Percentiles rank a stretch among this genome's conserved stretches.
Evolutionary conservation across 2,329 filamentous ascomycete species (phyloP).

Genomic region (Aspergillus phoenicis): DNA sequence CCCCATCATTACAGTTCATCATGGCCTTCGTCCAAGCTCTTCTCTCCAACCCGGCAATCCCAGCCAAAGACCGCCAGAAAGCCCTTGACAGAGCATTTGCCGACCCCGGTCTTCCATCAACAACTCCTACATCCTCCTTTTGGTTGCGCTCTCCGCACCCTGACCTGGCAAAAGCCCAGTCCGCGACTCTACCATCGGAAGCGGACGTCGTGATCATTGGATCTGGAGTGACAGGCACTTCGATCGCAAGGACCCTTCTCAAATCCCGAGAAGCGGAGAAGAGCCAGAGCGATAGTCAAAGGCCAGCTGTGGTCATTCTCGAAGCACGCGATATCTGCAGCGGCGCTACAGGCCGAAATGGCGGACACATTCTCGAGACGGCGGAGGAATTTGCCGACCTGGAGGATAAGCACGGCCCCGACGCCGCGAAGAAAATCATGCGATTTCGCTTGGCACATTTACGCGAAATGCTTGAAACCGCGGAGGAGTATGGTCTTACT

Average conservation of each 20-base stretch:
- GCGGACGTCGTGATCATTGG: conserved; percentile 36
- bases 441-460: conserved; percentile 30
- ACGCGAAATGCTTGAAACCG: conserved; percentile 24
- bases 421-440: conserved; percentile 24
- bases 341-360: conserved; percentile 39
- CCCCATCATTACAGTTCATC: not conserved
- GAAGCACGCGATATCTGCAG: conserved; percentile 36
- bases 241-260: conserved; percentile 30
- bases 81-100: conserved; percentile 28
- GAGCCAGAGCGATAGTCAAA: not conserved
- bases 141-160: conserved; percentile 33
- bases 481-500: conserved; percentile 24
- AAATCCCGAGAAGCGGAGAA: not conserved
- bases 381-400: conserved; percentile 28
- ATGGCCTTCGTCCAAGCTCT: conserved; percentile 29
- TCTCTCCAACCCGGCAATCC: conserved; percentile 22
- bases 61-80: conserved; percentile 23
- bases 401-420: conserved; percentile 20
- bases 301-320: conserved; percentile 28
- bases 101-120: conserved; percentile 30
- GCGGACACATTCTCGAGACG: conserved; percentile 35
- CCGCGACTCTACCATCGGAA: conserved; percentile 24
- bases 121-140: conserved; percentile 37
- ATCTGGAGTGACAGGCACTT: conserved; percentile 33
- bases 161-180: conserved; percentile 23